Conservation (phyloP, 1,284 basidiomycete genomes). For the Trichosporon ovoides region DNA sequence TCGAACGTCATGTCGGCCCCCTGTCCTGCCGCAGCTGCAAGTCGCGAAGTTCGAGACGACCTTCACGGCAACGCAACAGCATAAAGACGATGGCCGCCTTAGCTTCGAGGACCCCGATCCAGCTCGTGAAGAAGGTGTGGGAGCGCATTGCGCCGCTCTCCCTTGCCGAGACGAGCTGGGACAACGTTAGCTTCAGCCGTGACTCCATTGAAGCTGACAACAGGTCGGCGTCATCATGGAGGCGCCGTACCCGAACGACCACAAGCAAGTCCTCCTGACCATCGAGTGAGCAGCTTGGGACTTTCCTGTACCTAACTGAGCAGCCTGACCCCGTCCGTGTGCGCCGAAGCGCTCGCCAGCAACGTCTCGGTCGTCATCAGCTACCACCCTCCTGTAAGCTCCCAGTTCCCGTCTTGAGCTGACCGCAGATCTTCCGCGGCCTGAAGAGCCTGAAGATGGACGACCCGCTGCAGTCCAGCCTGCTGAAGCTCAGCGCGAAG, state of each 20-base stretch:
- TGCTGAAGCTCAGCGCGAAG: slow-evolving; percentile 69
- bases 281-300: slow-evolving; percentile 62
- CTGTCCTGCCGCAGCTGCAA: not conserved
- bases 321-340: slow-evolving; percentile 72
- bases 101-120: slow-evolving; percentile 28
- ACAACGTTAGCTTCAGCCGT: slow-evolving; percentile 63
- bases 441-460: slow-evolving; percentile 71
- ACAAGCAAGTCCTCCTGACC: slow-evolving; percentile 69
- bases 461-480: slow-evolving; percentile 70
- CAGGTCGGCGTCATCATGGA: slow-evolving; percentile 81
- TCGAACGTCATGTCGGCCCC: not conserved
- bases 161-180: slow-evolving; percentile 75
- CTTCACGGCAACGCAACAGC: not conserved
- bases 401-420: not conserved
- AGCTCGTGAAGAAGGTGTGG: slow-evolving; percentile 45
- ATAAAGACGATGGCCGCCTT: slow-evolving; percentile 3
- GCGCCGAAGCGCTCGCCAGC: slow-evolving; percentile 64
- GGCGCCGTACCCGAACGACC: slow-evolving; percentile 60
- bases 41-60: not conserved
- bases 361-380: slow-evolving; percentile 64
- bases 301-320: not conserved
- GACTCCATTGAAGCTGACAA: slow-evolving; percentile 13
- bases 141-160: slow-evolving; percentile 72
- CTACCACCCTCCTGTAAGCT: slow-evolving; percentile 68
- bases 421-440: slow-evolving; percentile 64